Evolutionary conservation across 2,329 filamentous ascomycete species (phyloP).

Genomic region (Niveomyces coronatus): DNA sequence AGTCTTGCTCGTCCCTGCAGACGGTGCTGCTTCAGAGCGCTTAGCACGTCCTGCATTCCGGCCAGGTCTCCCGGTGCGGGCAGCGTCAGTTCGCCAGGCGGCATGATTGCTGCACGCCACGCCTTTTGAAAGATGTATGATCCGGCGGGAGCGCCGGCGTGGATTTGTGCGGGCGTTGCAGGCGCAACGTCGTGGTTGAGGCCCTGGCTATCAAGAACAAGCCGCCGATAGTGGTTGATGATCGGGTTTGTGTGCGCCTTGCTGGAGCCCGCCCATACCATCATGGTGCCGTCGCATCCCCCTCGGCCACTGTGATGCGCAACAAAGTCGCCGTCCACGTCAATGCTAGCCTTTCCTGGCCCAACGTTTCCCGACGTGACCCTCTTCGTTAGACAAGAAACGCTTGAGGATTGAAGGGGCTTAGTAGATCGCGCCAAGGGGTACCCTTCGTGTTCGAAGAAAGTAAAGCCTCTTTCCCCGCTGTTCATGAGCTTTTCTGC

Average conservation of each 20-base stretch:
- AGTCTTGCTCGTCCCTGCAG: constrained; percentile 21
- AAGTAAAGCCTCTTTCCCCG: constrained; percentile 31
- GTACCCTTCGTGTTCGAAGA: constrained; percentile 27
- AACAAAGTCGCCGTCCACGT: constrained; percentile 9
- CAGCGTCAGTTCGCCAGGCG: constrained; percentile 15
- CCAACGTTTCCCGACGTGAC: constrained; percentile 4
- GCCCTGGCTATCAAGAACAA: constrained; percentile 24
- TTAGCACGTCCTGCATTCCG: constrained; percentile 34
- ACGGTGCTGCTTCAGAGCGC: constrained; percentile 30
- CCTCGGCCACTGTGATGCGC: too few species aligned
- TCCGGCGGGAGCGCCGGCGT: constrained; percentile 36
- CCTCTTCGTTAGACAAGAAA: too few species aligned
- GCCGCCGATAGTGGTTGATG: constrained; percentile 37
- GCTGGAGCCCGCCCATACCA: constrained; percentile 40
- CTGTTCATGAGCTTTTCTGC: constrained; percentile 32
- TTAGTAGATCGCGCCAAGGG: constrained; percentile 5
- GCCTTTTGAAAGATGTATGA: constrained; percentile 39
- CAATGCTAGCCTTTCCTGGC: too few species aligned
- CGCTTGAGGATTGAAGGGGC: too few species aligned
- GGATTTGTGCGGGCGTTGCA: constrained; percentile 37
- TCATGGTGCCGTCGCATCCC: too few species aligned
- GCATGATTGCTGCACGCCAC: constrained; percentile 40
- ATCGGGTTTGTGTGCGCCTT: constrained; percentile 23
- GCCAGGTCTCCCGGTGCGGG: constrained; percentile 22
- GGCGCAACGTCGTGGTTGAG: constrained; percentile 32